These are phyloP conservation scores for Naganishia randhawae DNA, from an alignment of 768 basidiomycete species.

Conservation along the genomic window DNA sequence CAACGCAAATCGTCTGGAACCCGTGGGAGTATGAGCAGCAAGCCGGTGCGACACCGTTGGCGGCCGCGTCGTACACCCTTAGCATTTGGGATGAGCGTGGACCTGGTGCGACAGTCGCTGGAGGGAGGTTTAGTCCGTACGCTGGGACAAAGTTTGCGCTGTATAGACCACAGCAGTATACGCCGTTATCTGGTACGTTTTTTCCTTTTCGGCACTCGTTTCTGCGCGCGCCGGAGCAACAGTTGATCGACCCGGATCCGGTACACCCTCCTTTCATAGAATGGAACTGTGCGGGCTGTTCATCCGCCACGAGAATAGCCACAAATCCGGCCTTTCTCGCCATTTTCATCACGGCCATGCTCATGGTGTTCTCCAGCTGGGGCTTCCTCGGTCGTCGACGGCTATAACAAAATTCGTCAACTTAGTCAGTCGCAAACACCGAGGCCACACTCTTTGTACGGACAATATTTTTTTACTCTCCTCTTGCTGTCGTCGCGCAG, in stretches of 20 bases:
- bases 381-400: constrained; percentile 28
- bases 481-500: not conserved
- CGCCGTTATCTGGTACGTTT: constrained; percentile 22
- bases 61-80: constrained; percentile 70
- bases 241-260: not conserved
- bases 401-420: not conserved
- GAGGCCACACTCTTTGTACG: too few species aligned
- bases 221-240: not conserved
- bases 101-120: constrained; percentile 58
- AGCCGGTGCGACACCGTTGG: constrained; percentile 64
- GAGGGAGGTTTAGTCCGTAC: constrained; percentile 69
- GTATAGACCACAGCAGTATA: constrained; percentile 63
- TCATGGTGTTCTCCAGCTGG: constrained; percentile 44
- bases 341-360: constrained; percentile 41
- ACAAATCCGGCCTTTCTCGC: constrained; percentile 41
- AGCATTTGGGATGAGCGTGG: constrained; percentile 80
- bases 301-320: constrained; percentile 41
- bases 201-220: not conserved
- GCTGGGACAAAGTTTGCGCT: constrained; percentile 72
- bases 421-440: not conserved
- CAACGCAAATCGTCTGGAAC: constrained; percentile 70
- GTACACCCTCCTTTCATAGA: constrained; percentile 32
- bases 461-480: not conserved
- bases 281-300: constrained; percentile 53
- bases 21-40: constrained; percentile 67